Base-by-base conservation (phyloP, 192 early-diverging fungal species). In the Coemansia umbellata region DNA sequence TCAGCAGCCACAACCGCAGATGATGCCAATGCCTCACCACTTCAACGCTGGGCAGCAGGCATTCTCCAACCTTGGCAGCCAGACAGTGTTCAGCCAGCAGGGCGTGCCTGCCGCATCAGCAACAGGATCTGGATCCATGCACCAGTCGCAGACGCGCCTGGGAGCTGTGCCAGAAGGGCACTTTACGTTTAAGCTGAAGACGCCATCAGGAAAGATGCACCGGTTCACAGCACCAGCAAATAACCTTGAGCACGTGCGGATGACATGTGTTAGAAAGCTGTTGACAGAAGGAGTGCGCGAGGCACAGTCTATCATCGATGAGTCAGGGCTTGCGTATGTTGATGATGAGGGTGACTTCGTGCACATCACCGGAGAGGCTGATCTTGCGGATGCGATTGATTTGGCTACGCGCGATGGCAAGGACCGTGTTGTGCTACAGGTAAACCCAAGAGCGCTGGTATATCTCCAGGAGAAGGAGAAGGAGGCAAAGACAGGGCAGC, bases 261-360 rank as follows among this genome's bases (percentile, higher is more conserved):
- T 77, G 14, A 80, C 72, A 1, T 82, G 87, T 26, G 57, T 78
- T 32, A 71, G 78, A 37, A 87, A 87, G 55, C 79, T 82, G 51
- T 53, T 80, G 23, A 63, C 76, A 7, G 85, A 87, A 59, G 80
- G 84, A 21, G 59, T 80, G 26, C 66, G 55, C 22, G 68, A 79
- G 17, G 66, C 71, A 4, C 61, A 74, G 53, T 50, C 37, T 27
- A 68, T 62, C 53, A 62, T 58, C 53, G 73, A 61, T 60, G 76
- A 66, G 74, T 70, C 57, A 37, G 74, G 78, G 66, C 59, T 92
- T 27, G 85, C 85, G 1, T 98, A 94, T 58, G 65, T 91, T 51
- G 95, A 98, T 60, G 95, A 98, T 50, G 95, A 98, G 42, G 81
- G 85, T 31, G 95, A 98, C 65, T 69, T 81, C 48, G 88, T 98